Base-by-base conservation (phyloP, 2,329 filamentous ascomycete genomes). In the Aspergillus intermedius region DNA sequence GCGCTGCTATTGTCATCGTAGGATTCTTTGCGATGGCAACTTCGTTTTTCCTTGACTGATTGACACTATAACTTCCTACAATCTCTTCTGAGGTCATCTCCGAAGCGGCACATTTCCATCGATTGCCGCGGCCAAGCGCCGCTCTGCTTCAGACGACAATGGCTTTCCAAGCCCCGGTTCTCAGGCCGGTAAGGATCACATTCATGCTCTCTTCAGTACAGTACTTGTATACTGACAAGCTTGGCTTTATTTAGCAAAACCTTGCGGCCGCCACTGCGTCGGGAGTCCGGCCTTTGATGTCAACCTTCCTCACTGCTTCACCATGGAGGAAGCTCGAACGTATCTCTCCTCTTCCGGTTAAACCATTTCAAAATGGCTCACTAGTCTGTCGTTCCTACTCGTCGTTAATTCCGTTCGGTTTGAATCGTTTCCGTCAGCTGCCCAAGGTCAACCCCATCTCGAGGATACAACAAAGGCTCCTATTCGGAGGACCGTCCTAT, bases 151-250 rank as follows among this genome's bases (percentile, higher is more conserved):
- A 54, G 61, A 62, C 59, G 34, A 71, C 51, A 60, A 79, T 78
- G 77, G 75, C 76, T 62, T 76, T 77, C 59, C 74, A 76, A 63
- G 66, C 71, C 57, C 69, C 75, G 54, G 63, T 74, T 57, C 68
- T 68, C 53, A 61, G 74, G 53, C 73, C 74, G 58, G 76, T 78
- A 63, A 58, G 74, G 37, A 54, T 28, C 22, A 32, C n/a, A n/a
- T 9, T 37, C 9, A 19, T n/a, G 25, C 25, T 12, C 25, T 12
- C 3, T 12, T 30, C 25, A 30, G 4, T 30, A 10, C 10, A 9
- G 4, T 30, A 30, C 10, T 30, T 12, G 25, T 30, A 30, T 30
- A 12, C 25, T 30, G 25, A 37, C n/a, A n/a, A 17, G n/a, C 13
- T 6, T 40, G 30, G 7, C 19, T 45, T 37, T 23, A 25, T 32